Evolutionary conservation across 176 grass and related monocot species (phyloP), one percentile per base, ranked within the genome.

Genomic region (Raddia guianensis): DNA sequence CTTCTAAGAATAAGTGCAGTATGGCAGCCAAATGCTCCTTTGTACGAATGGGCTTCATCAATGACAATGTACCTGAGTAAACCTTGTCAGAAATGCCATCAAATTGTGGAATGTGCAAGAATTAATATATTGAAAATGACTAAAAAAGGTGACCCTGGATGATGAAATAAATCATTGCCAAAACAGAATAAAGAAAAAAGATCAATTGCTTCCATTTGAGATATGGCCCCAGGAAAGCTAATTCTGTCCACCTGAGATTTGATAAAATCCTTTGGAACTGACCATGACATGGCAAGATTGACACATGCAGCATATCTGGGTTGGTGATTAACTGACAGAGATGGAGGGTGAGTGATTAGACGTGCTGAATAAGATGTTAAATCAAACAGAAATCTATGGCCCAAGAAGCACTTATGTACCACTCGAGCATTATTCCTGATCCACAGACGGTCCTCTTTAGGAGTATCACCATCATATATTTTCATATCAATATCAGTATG

Each of bases 41-140:
- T 94, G 74, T 98, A 98, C 76, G 83, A 81, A 94, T 98, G 95
- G 71, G 95, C 84, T 93, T 98, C 95, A 93, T 95, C 95, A 82
- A 93, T 95, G 58, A 98, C 88, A 76, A 98, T 86, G 87, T 95
- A 98, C 90, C 95, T 98, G 52, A 81, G 53, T 74, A 87, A 79
- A 78, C 68, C 50, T n/a, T 59, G 13, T 11, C 27, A 72, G 57
- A 72, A 68, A 80, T 66, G 19, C 10, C 9, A 50, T 33, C 47
- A 15, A 6, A 63, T 63, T 72, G 68, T 82, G 55, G 35, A 42
- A 48, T 54, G 11, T 14, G 70, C 37, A 87, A 33, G 58, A 73
- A 87, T 43, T 70, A 2, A 33, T 19, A 37, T 44, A 49, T 66
- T 1, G 1, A 55, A 54, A 18, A 70, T 59, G 50, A 40, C 37